These are phyloP conservation scores for Alternaria metachromatica DNA, from an alignment of 2,329 filamentous ascomycete species.

Conservation along the genomic window DNA sequence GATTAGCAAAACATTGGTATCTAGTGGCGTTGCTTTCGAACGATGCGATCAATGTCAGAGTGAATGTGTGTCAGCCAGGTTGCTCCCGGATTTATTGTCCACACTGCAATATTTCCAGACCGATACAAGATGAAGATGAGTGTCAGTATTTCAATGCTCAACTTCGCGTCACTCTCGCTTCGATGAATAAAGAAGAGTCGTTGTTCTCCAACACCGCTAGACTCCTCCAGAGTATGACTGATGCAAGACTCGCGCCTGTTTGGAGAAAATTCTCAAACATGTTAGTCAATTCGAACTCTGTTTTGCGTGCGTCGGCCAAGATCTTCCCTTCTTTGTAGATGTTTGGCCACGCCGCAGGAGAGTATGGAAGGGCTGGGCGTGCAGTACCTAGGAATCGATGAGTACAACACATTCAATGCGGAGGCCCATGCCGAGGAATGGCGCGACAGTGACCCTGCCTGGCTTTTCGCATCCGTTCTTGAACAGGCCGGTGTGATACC, in stretches of 20 bases:
- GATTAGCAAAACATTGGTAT: not conserved
- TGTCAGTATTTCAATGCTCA: not conserved
- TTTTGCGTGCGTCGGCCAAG: not conserved
- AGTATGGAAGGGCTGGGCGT: not conserved
- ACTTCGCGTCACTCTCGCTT: not conserved
- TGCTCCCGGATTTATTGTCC: not conserved
- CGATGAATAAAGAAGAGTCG: not conserved
- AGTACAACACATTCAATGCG: not conserved
- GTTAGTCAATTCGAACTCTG: not conserved
- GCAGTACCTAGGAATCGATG: not conserved
- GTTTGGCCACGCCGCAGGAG: not conserved
- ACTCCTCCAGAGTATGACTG: not conserved
- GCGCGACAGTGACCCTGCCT: too few relatives aligned
- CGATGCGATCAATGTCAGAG: not conserved
- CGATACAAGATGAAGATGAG: not conserved
- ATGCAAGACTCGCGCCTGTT: not conserved
- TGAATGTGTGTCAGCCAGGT: not conserved
- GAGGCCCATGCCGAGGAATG: not conserved
- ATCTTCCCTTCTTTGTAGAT: not conserved
- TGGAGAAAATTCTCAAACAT: not conserved
- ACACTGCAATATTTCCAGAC: not conserved
- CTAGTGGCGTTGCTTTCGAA: not conserved
- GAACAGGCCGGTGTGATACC: not conserved
- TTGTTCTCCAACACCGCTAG: not conserved
- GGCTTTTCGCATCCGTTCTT: not conserved